Evolutionary conservation across 2,329 filamentous ascomycete species (phyloP), one percentile per base, ranked within the genome.

Genomic region (Periconia sp.): DNA sequence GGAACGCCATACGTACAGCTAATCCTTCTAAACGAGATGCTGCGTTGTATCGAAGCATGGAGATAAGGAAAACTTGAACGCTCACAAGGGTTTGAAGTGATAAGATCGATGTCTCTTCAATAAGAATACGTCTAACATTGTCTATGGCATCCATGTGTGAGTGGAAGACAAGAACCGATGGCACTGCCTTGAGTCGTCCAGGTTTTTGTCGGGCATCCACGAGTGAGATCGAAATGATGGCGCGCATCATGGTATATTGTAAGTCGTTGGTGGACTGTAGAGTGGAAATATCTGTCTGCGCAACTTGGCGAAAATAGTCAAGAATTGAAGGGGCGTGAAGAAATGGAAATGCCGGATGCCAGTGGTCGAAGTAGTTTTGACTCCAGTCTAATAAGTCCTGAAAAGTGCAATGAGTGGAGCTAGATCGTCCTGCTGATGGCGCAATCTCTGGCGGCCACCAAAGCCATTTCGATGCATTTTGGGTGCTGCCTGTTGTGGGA

Each of bases 311-410:
- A 15, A 65, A 60, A 30, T 61, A 55, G 15, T 63, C 58, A 11
- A 66, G 45, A 17, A 66, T 20, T 13, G 60, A 60, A 17, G 62
- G 64, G 7, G 62, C 64, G 37, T 66, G 61, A 2, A 66, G 42
- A 30, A 61, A 65, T 6, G 64, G 64, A 44, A 66, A 66, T 8
- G 61, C 58, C 30, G 64, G 61, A 47, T 65, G 64, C 64, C 62
- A 66, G 44, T 63, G 59, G 47, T 66, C 64, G 47, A 66, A 65
- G 37, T 66, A 66, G 30, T 58, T 63, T 43, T 66, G 64, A 46
- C 62, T 65, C 64, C 59, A 64, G 18, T 65, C 61, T 31, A 66
- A 55, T 33, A 66, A 52, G 35, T 66, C 59, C 7, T 64, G 57
- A 41, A 65, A 66, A 2, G 49, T 30, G 15, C 61, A 18, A 17